These are phyloP conservation scores for Cercospora zeina DNA, from an alignment of 2,329 filamentous ascomycete genomes.

Conservation along the genomic window DNA sequence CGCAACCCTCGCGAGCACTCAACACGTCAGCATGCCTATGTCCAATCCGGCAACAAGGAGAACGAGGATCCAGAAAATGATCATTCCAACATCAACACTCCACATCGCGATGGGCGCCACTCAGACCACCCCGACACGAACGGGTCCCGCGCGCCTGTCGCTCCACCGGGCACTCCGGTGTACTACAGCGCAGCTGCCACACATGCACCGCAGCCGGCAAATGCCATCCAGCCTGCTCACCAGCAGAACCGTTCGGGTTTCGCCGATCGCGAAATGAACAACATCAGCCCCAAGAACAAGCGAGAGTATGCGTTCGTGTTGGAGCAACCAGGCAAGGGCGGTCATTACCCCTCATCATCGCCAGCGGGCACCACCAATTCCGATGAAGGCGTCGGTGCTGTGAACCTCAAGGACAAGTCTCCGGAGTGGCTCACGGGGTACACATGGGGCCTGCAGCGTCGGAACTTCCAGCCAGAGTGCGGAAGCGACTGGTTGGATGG, in stretches of 20 bases:
- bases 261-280: slow-evolving; percentile 32
- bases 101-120: slow-evolving; percentile 6
- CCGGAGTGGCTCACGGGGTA: slow-evolving; percentile 40
- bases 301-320: slow-evolving; percentile 36
- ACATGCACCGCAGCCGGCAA: slow-evolving; percentile 21
- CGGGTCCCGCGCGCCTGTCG: slow-evolving; percentile 26
- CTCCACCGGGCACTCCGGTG: slow-evolving; percentile 36
- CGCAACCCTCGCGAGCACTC: slow-evolving; percentile 43
- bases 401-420: slow-evolving; percentile 34
- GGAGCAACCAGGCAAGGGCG: slow-evolving; percentile 29
- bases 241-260: slow-evolving; percentile 15
- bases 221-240: not conserved
- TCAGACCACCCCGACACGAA: slow-evolving; percentile 14
- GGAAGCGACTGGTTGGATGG: slow-evolving; percentile 38
- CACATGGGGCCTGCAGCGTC: slow-evolving; percentile 38
- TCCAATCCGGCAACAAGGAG: slow-evolving; percentile 30
- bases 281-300: slow-evolving; percentile 37
- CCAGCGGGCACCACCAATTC: slow-evolving; percentile 23
- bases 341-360: slow-evolving; percentile 18
- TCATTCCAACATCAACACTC: slow-evolving; percentile 12
- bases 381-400: slow-evolving; percentile 20
- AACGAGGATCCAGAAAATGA: slow-evolving; percentile 1
- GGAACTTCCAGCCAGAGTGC: slow-evolving; percentile 32
- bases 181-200: slow-evolving; percentile 21
- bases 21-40: slow-evolving; percentile 38